Base-by-base conservation (phyloP, 179 eudicot genomes). In the Drosera spatulata region DNA sequence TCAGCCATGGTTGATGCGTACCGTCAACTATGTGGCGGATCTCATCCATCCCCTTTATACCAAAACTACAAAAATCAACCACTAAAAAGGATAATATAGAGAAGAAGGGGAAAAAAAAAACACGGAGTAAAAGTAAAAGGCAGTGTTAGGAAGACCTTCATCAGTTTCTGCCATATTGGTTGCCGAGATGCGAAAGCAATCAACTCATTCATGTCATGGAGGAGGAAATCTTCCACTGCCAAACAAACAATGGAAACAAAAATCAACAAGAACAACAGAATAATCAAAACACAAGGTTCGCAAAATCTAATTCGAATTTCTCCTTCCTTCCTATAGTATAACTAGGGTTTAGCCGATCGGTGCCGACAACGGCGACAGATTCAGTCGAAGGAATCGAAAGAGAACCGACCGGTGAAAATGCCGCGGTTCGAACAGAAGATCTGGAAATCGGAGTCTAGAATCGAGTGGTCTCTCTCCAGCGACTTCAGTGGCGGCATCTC, bases 191-290 rank as follows among this genome's bases (percentile, higher is more conserved):
- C 87, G 33, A 71, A 70, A 33, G 71, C 74, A 55, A 55, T 62
- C 59, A 90, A 73, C 43, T 69, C 71, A 66, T 83, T 61, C 43
- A 85, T 72, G 70, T 90, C 94, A 62, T 71, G 81, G 40, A 85
- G 58, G 44, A 90, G 83, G 61, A 90, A 87, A 74, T 87, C 97
- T 75, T 85, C 94, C 63, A 87, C 97, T 90, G 79, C 64, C 33
- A 22, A 22, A 22, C 33, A 22, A 22, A 22, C 33, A 22, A 22
- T 22, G 33, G 33, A 71, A 50, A 53, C 40, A 59, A 7, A 38
- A 53, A 50, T 2, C 37, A 4, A 56, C 14, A 56, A 38, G 15
- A 49, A 39, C 56, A 59, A 38, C 48, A 38, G 11, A 33, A 43
- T 1, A 41, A 45, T 2, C 2, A 14, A 49, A 56, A 55, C 6